Conservation (phyloP, 2,329 filamentous ascomycete genomes). For the Ophiosphaerella herpotricha region DNA sequence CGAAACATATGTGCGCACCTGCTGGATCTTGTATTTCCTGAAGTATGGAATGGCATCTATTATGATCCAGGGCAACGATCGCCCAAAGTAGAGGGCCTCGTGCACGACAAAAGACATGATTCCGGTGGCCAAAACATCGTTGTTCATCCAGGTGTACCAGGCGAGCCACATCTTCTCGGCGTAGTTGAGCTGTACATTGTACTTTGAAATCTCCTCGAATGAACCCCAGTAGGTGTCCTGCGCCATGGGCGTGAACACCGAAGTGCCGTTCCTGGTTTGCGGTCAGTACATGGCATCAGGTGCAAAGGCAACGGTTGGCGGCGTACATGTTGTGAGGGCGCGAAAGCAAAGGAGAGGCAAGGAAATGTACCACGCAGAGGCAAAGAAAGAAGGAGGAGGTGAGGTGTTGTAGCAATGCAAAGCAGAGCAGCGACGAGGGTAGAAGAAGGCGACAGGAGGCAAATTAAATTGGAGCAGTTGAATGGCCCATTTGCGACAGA, state of each 20-base stretch:
- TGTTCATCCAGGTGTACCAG: constrained; percentile 98
- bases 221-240: constrained; percentile 68
- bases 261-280: constrained; percentile 41
- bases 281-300: constrained; percentile 23
- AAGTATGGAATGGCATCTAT: constrained; percentile 87
- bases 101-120: constrained; percentile 98
- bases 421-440: constrained; percentile 22
- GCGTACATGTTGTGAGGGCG: constrained; percentile 31
- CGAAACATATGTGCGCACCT: constrained; percentile 57
- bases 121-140: constrained; percentile 92
- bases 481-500: constrained; percentile 28
- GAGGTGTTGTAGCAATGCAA: constrained; percentile 7
- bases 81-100: constrained; percentile 92
- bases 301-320: constrained; percentile 8
- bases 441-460: constrained; percentile 29
- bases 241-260: constrained; percentile 43
- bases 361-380: neutral
- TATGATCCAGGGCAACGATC: constrained; percentile 87
- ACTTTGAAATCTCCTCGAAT: constrained; percentile 67
- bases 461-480: constrained; percentile 35
- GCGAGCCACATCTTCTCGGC: constrained; percentile 89
- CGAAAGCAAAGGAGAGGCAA: constrained; percentile 12
- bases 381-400: constrained; percentile 8
- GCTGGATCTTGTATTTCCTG: constrained; percentile 93
- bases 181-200: constrained; percentile 85